Percentiles rank a stretch among this genome's conserved stretches.
Conservation (phyloP, 371 early-diverging fungal species). For the Mortierella sp. region DNA sequence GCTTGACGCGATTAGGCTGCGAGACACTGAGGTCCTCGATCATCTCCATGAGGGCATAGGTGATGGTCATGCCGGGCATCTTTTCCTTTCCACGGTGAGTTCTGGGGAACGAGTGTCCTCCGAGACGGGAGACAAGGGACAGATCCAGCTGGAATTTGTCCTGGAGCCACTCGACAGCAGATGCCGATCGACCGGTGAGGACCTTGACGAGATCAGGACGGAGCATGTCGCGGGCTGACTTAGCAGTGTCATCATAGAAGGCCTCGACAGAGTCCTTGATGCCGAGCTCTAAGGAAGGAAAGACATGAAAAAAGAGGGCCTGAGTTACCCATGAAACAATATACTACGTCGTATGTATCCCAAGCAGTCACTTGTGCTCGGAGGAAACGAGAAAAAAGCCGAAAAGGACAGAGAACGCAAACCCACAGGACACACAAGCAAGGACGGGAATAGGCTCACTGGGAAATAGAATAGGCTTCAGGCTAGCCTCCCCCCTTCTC, state of each 20-base stretch:
- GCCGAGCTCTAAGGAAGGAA: constrained; percentile 46
- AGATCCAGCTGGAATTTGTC: constrained; percentile 90
- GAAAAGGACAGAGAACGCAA: neutral
- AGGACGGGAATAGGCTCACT: neutral
- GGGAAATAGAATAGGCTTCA: neutral
- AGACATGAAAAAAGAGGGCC: neutral
- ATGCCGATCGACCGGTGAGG: constrained; percentile 84
- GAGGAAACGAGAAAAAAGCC: neutral
- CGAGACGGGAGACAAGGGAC: constrained; percentile 89
- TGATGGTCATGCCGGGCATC: constrained; percentile 97
- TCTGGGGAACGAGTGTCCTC: constrained; percentile 90
- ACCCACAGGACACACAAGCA: neutral
- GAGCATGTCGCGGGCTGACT: constrained; percentile 89
- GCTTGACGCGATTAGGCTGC: constrained; percentile 77
- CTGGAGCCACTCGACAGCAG: constrained; percentile 95
- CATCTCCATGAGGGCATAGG: constrained; percentile 91
- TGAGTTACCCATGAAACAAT: neutral
- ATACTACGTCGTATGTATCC: neutral
- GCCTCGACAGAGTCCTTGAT: constrained; percentile 88
- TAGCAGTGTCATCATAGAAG: constrained; percentile 90
- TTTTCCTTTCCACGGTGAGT: constrained; percentile 96
- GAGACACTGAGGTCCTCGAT: constrained; percentile 80
- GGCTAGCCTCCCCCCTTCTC: neutral
- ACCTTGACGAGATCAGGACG: constrained; percentile 88
- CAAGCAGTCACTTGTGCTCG: neutral